These are phyloP conservation scores for Sporothrix humicola DNA, from an alignment of 2,329 filamentous ascomycete genomes.

Conservation along the genomic window DNA sequence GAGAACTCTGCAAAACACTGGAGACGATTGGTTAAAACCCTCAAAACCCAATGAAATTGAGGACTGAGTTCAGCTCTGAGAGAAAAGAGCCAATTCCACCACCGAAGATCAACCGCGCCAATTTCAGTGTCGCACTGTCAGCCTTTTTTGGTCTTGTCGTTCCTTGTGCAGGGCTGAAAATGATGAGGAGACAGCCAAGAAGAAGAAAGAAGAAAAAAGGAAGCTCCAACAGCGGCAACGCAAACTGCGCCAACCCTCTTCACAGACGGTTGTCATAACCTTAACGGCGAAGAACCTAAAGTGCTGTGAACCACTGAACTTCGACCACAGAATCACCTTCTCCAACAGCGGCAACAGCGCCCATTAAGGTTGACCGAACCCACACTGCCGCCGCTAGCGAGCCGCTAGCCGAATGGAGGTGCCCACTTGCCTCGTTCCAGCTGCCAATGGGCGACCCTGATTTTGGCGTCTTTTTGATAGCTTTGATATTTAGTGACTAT, in stretches of 20 bases:
- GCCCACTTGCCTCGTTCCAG: neutral
- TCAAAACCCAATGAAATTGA: too few species aligned
- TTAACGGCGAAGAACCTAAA: too few species aligned
- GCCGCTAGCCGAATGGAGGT: slow-evolving; percentile 10
- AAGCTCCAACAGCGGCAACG: neutral
- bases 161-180: too few species aligned
- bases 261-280: too few species aligned
- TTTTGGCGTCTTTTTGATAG: neutral
- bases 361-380: slow-evolving; percentile 18
- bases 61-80: too few species aligned
- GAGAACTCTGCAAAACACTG: too few species aligned
- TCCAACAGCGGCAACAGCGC: slow-evolving; percentile 23
- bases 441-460: neutral
- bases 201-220: neutral
- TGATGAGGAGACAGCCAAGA: too few species aligned
- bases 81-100: too few species aligned
- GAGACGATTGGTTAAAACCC: too few species aligned
- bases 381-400: slow-evolving; percentile 12
- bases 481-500: too few species aligned
- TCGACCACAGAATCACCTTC: neutral
- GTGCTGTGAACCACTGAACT: too few species aligned
- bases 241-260: slow-evolving; percentile 5
- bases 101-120: neutral
- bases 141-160: too few species aligned
- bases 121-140: neutral